Conservation (phyloP, 139 green algal species). For the Coelastrella sp. region DNA sequence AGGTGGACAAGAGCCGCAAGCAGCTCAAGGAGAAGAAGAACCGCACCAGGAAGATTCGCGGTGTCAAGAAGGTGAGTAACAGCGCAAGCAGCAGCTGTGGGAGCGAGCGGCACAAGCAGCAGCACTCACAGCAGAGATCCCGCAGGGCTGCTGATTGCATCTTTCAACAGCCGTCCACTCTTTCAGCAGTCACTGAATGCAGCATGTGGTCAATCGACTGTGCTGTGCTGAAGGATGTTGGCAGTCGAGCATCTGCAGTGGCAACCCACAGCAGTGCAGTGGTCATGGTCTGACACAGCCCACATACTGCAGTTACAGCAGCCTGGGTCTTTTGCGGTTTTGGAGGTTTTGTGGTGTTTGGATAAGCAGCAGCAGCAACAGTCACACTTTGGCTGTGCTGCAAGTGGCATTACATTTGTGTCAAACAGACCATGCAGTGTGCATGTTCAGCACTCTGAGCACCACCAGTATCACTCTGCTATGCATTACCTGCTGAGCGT, state of each 20-base stretch:
- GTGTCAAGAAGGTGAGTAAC: constrained; percentile 77
- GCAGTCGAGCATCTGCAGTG: neutral
- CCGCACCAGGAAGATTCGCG: constrained; percentile 93
- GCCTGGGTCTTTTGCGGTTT: too few species aligned
- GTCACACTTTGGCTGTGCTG: too few species aligned
- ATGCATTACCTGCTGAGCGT: too few species aligned
- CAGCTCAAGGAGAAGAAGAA: constrained; percentile 99
- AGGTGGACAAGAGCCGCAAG: constrained; percentile 94
- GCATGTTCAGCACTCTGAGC: too few species aligned
- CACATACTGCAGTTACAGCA: too few species aligned
- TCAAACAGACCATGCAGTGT: too few species aligned
- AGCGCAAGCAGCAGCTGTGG: neutral
- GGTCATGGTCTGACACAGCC: neutral
- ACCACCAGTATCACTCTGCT: too few species aligned
- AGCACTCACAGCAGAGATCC: neutral
- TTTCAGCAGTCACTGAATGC: neutral
- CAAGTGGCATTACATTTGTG: too few species aligned
- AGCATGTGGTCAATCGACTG: neutral
- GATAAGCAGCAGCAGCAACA: too few species aligned
- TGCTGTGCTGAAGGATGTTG: neutral
- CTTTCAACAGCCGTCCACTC: neutral
- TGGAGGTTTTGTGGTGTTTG: too few species aligned
- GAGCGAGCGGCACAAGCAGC: constrained; percentile 9
- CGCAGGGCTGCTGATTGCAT: neutral
- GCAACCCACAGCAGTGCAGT: neutral